Evolutionary conservation across 2,329 filamentous ascomycete genomes (phyloP).

Genomic region (Penicillium fuscoglaucum): DNA sequence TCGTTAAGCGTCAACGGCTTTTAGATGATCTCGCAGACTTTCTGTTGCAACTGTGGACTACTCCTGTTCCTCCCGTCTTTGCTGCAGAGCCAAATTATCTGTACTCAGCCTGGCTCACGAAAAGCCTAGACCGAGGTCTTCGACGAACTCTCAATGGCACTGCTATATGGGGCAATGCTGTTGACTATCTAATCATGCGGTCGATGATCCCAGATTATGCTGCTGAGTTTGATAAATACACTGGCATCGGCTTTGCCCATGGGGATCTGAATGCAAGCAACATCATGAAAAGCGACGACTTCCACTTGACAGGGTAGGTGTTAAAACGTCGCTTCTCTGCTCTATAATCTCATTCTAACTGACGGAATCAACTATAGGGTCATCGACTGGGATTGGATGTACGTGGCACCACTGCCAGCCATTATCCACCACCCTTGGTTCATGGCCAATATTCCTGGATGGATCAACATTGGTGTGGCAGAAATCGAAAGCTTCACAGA

Average conservation of each 20-base stretch:
- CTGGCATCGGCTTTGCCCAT: constrained; percentile 17
- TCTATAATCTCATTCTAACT: neutral
- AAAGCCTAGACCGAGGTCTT: constrained; percentile 17
- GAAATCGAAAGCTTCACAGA: constrained; percentile 12
- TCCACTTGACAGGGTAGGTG: constrained; percentile 18
- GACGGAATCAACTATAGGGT: constrained; percentile 4
- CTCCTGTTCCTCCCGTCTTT: neutral
- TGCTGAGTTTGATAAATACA: constrained; percentile 14
- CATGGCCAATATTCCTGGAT: constrained; percentile 19
- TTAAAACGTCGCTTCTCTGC: no score
- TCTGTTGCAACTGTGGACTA: constrained; percentile 15
- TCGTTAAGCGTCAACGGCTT: neutral
- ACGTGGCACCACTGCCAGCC: constrained; percentile 15
- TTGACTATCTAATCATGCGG: constrained; percentile 22
- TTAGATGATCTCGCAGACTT: constrained; percentile 13
- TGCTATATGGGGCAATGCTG: constrained; percentile 16
- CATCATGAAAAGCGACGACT: constrained; percentile 17
- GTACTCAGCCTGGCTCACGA: constrained; percentile 17
- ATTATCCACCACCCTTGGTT: constrained; percentile 21
- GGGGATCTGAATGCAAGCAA: constrained; percentile 18
- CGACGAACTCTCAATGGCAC: constrained; percentile 16
- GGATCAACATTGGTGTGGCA: constrained; percentile 14
- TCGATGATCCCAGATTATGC: constrained; percentile 21
- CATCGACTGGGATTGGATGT: constrained; percentile 22
- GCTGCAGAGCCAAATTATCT: neutral